phyloP scores from a whole-genome alignment of 768 basidiomycete genomes.

The Sarcomyxa edulis region DNA sequence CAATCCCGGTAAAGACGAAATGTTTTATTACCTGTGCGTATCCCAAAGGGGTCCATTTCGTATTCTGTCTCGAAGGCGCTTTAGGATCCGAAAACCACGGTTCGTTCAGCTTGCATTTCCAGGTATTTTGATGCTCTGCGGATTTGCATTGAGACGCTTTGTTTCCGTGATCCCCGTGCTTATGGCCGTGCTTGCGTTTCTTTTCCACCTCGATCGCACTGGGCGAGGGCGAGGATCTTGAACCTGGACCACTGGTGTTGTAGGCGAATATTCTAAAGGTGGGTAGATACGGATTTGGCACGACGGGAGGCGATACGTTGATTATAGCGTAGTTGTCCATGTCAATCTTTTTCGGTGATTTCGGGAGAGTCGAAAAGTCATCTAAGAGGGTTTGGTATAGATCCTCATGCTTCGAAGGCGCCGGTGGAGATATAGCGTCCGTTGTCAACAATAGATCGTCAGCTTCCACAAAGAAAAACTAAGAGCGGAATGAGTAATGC shows the following conservation, averaged over 20 bases:
- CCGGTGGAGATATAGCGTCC: conserved; percentile 13
- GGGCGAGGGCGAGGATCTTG: conserved; percentile 4
- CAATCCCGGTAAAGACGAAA: conserved; percentile 6
- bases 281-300: conserved; percentile 85
- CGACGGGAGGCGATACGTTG: conserved; percentile 76
- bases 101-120: conserved; percentile 57
- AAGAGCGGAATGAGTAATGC: conserved; percentile 10
- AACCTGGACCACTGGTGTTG: conserved; percentile 57
- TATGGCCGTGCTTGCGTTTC: conserved; percentile 45
- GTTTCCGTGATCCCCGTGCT: conserved; percentile 39
- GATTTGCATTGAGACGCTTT: conserved; percentile 42
- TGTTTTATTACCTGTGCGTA: conserved; percentile 72
- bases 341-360: conserved; percentile 41
- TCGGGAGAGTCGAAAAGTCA: conserved; percentile 63
- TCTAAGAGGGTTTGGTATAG: conserved; percentile 55
- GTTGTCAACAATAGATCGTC: conserved; percentile 41
- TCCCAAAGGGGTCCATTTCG: conserved; percentile 68
- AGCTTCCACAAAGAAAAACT: conserved; percentile 56
- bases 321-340: conserved; percentile 68
- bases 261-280: conserved; percentile 78
- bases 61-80: conserved; percentile 70
- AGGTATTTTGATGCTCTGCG: conserved; percentile 49
- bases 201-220: conserved; percentile 7
- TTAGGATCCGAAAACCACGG: conserved; percentile 56
- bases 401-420: conserved; percentile 20